Base-by-base conservation (phyloP, 202 grass and related monocot genomes). In the Elaeis oleifera region DNA sequence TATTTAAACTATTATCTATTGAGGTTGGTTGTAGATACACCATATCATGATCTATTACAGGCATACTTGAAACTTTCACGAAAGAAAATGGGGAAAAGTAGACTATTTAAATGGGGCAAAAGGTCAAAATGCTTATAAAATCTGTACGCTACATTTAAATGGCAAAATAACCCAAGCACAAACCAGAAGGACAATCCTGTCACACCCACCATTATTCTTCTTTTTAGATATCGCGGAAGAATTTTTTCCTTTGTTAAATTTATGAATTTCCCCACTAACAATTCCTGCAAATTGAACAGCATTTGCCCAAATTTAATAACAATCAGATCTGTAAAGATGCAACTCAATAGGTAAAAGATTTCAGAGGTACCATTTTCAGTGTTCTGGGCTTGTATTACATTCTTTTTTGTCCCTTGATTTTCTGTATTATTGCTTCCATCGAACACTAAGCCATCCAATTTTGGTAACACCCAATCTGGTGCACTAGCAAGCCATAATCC, bases 371-470 rank as follows among this genome's bases (percentile, higher is more conserved):
- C 49, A 60, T 7, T 16, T 62, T 72, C 22, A 74, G 69, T 64
- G 63, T 58, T 64, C 23, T 14, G 7, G 1, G 23, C 71, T 51
- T 57, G 24, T 28, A 29, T 19, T 67, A 7, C 23, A 48, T 29
- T 31, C 29, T 23, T 48, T 8, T 64, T 56, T 6, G 59, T 67
- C 13, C 59, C 60, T 21, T 32, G 31, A 19, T 59, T 75, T 26
- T 14, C 13, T 3, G 5, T 63, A 68, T 4, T 53, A 51, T 48
- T 68, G 65, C 64, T 54, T 64, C 25, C 58, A 72, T 22, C 18
- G 51, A 91, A 92, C 21, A 66, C 26, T 70, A 92, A 23, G 67
- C n/a, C n/a, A 68, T 84, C 69, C 58, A 99, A 59, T 54, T 86
- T 76, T 32, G 56, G 23, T 25, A 67, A 32, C 16, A 92, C 65